Evolutionary conservation across 2,329 filamentous ascomycete species (phyloP).

Genomic region (Phoma sp.): DNA sequence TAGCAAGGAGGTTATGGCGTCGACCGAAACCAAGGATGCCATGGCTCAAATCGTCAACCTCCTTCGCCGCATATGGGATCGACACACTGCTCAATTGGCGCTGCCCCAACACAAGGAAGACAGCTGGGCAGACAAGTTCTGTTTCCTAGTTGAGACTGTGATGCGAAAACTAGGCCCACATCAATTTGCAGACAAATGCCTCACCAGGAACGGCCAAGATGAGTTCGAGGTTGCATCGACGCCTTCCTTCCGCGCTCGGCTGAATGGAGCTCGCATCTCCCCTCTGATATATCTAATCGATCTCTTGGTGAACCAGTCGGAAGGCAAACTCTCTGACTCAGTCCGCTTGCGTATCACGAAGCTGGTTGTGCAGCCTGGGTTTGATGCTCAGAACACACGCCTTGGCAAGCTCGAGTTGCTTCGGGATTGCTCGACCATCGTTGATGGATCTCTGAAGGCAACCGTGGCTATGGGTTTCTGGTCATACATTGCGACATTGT

Average conservation of each 20-base stretch:
- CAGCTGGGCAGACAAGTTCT: slow-evolving; percentile 57
- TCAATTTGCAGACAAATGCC: slow-evolving; percentile 58
- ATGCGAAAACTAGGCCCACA: slow-evolving; percentile 58
- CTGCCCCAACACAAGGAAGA: slow-evolving; percentile 42
- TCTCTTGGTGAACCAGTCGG: slow-evolving; percentile 59
- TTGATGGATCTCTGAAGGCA: slow-evolving; percentile 26
- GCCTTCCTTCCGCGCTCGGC: slow-evolving; percentile 65
- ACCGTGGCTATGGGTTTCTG: slow-evolving; percentile 37
- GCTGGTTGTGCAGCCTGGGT: slow-evolving; percentile 64
- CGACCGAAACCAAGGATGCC: slow-evolving; percentile 80
- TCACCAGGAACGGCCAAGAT: slow-evolving; percentile 61
- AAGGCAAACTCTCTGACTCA: slow-evolving; percentile 48
- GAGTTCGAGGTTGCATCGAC: slow-evolving; percentile 68
- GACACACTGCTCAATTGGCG: slow-evolving; percentile 51
- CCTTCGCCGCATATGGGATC: slow-evolving; percentile 72
- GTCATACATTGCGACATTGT: slow-evolving; percentile 29
- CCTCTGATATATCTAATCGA: slow-evolving; percentile 71
- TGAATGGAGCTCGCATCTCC: slow-evolving; percentile 58
- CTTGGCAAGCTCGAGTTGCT: slow-evolving; percentile 48
- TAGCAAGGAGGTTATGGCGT: slow-evolving; percentile 87
- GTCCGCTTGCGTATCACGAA: slow-evolving; percentile 48
- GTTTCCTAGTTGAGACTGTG: slow-evolving; percentile 58
- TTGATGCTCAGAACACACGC: slow-evolving; percentile 50
- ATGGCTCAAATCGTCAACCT: slow-evolving; percentile 74
- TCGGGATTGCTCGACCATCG: slow-evolving; percentile 40